A percentile compares a stretch with the other conserved stretches of the same genome.
Conservation (phyloP, 306 rosid genomes). For the Inga laurina region DNA sequence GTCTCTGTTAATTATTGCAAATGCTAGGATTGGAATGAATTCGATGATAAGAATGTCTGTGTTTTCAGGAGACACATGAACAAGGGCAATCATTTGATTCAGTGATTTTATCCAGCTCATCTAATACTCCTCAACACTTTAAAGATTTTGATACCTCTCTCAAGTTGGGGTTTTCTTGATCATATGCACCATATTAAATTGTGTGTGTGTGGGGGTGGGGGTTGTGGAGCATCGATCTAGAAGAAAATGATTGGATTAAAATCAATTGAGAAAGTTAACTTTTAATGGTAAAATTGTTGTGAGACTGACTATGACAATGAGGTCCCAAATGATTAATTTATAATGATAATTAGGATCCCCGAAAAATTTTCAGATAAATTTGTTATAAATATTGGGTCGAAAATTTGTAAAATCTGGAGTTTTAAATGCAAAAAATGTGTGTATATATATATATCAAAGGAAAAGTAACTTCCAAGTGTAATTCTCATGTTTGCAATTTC, state of each 20-base stretch:
- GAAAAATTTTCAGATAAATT: no score
- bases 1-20: background rate
- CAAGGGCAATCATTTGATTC: constrained; percentile 41
- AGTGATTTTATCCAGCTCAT: constrained; percentile 24
- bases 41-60: background rate
- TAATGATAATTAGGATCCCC: no score
- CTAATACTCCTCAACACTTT: constrained; percentile 23
- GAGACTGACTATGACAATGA: no score
- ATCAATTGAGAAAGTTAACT: background rate
- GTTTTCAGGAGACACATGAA: constrained; percentile 14
- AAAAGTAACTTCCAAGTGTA: no score
- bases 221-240: background rate
- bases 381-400: no score
- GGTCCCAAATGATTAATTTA: no score
- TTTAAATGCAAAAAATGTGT: no score
- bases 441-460: no score
- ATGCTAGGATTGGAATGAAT: background rate
- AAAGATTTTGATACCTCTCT: constrained; percentile 43
- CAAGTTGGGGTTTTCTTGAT: constrained; percentile 45
- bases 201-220: background rate
- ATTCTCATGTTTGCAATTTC: no score
- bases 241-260: background rate
- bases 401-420: no score
- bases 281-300: no score
- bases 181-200: background rate